These are phyloP conservation scores for Fusarium virguliforme DNA, from an alignment of 2,329 filamentous ascomycete species.

Conservation along the genomic window DNA sequence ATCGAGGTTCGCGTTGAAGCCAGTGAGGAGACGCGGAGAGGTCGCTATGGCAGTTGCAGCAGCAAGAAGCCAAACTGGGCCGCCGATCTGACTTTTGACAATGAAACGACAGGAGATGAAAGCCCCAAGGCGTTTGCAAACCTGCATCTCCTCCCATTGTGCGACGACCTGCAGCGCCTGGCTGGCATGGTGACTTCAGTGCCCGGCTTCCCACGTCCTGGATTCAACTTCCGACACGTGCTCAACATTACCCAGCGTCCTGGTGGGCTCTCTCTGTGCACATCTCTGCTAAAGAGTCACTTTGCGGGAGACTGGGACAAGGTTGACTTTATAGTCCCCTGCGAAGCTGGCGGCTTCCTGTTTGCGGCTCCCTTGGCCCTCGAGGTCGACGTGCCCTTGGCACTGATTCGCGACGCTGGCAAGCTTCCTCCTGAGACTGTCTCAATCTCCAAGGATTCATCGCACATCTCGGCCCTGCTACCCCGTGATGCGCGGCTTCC, in stretches of 20 bases:
- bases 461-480: conserved; percentile 68
- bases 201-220: conserved; percentile 66
- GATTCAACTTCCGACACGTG: conserved; percentile 72
- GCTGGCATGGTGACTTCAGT: conserved; percentile 65
- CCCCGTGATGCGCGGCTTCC: conserved; percentile 23
- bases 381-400: conserved; percentile 60
- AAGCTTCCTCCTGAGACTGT: conserved; percentile 73
- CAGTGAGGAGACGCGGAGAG: conserved; percentile 55
- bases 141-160: conserved; percentile 60
- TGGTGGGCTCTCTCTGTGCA: conserved; percentile 67
- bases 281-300: conserved; percentile 63
- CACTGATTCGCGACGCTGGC: conserved; percentile 68
- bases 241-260: conserved; percentile 69
- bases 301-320: conserved; percentile 65
- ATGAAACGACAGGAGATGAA: conserved; percentile 62
- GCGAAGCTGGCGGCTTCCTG: conserved; percentile 72
- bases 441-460: conserved; percentile 64
- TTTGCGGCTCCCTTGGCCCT: conserved; percentile 68
- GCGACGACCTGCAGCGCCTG: conserved; percentile 64
- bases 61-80: neutral
- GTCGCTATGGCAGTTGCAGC: conserved; percentile 52
- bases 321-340: conserved; percentile 65
- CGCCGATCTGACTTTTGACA: conserved; percentile 66
- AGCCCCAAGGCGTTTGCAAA: conserved; percentile 60
- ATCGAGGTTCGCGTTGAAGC: conserved; percentile 69